Percentiles rank a stretch among this genome's conserved stretches.
Conservation (phyloP, 2,329 filamentous ascomycete species). For the Botrytis sinoallii region DNA sequence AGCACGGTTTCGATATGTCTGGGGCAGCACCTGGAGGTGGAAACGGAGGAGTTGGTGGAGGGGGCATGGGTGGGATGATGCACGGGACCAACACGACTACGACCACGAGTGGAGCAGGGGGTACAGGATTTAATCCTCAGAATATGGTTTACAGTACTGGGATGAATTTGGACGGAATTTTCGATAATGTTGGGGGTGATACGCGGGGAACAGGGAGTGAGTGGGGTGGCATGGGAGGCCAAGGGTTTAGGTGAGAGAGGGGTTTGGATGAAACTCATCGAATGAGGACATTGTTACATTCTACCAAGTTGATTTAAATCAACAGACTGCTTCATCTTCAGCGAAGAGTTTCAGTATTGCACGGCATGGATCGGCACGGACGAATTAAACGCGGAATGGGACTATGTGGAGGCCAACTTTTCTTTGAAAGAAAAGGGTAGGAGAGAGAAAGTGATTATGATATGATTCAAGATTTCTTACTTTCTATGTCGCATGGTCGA, state of each 20-base stretch:
- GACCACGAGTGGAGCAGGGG: neutral
- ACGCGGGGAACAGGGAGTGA: neutral
- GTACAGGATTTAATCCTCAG: slow-evolving; percentile 1
- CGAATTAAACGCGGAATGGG: neutral
- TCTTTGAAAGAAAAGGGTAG: neutral
- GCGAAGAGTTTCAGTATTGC: neutral
- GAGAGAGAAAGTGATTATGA: neutral
- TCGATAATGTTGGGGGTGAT: neutral
- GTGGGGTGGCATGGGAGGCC: slow-evolving; percentile 1
- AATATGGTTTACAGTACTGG: slow-evolving; percentile 2
- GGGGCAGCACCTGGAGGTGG: neutral
- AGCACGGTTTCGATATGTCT: slow-evolving; percentile 28
- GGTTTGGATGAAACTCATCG: neutral
- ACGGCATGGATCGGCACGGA: neutral
- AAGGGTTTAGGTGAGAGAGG: neutral
- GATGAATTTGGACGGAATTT: slow-evolving; percentile 8
- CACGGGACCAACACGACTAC: neutral
- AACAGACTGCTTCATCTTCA: neutral
- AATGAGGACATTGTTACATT: neutral
- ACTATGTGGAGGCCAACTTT: neutral
- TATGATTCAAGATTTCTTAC: neutral
- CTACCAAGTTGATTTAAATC: neutral
- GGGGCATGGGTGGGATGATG: neutral
- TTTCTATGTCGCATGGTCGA: neutral
- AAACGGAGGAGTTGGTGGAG: neutral